Evolutionary conservation across 257 asterid species (phyloP).

Genomic region (Voacanga thouarsii): DNA sequence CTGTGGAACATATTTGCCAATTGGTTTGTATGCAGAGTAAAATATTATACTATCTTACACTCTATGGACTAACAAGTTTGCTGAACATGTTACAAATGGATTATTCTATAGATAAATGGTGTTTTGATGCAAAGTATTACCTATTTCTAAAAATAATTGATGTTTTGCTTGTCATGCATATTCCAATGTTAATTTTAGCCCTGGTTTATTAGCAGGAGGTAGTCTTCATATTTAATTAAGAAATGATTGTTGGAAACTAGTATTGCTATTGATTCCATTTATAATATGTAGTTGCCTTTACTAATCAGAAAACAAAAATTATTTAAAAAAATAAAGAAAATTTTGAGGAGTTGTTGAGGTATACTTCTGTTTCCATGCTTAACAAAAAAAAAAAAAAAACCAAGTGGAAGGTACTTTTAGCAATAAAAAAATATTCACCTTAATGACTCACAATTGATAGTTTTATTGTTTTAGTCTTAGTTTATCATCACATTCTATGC

Average conservation of each 20-base stretch:
- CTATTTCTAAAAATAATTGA: neutral
- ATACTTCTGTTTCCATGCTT: conserved; percentile 27
- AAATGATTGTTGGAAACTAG: conserved; percentile 2
- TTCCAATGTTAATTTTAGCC: neutral
- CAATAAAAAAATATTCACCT: neutral
- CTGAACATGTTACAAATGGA: neutral
- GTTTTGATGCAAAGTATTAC: neutral
- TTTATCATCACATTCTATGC: neutral
- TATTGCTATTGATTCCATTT: conserved; percentile 17
- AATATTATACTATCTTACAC: neutral
- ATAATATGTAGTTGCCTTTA: conserved; percentile 76
- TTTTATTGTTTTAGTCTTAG: neutral
- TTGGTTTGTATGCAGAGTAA: conserved; percentile 55
- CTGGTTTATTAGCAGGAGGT: neutral
- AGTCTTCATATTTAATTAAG: neutral
- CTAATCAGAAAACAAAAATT: conserved; percentile 56
- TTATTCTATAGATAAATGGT: conserved; percentile 2
- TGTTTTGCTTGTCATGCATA: neutral
- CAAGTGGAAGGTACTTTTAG: neutral
- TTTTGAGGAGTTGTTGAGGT: conserved; percentile 67
- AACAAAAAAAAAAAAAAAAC: conserved; percentile 14
- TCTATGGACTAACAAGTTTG: neutral
- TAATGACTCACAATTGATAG: neutral
- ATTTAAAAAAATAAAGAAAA: conserved; percentile 63
- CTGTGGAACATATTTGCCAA: conserved; percentile 91